Evolutionary conservation across 768 basidiomycete genomes (phyloP).

Genomic region (Lactifluus pinguis): DNA sequence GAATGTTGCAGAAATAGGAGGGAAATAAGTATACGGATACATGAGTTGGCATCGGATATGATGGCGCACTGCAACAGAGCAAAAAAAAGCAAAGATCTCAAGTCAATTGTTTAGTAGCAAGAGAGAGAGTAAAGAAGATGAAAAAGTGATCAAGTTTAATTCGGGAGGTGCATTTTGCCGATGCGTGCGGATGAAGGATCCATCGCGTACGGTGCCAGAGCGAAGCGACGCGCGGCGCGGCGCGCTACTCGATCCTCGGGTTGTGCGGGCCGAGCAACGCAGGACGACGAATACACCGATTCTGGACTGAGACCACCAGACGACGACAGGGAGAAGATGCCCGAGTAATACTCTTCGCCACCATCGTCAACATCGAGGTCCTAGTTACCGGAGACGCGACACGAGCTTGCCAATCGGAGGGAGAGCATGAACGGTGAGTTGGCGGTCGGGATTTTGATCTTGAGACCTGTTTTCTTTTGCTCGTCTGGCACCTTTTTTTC

Average conservation of each 20-base stretch:
- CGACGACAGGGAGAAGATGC: too few relatives aligned
- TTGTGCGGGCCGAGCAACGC: background rate
- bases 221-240: background rate
- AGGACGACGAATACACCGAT: background rate
- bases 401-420: background rate
- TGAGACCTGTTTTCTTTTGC: slow-evolving; percentile 9
- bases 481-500: background rate
- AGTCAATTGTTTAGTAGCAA: background rate
- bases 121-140: too few relatives aligned
- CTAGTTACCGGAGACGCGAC: background rate
- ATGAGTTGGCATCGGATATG: background rate
- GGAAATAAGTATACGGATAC: background rate
- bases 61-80: background rate
- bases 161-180: background rate
- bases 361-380: background rate
- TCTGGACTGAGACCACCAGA: background rate
- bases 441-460: slow-evolving; percentile 11
- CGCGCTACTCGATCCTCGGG: background rate
- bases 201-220: background rate
- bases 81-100: background rate
- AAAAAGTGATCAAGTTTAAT: background rate
- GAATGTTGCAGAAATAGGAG: background rate
- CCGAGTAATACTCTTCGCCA: background rate
- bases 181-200: background rate
- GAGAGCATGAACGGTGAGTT: slow-evolving; percentile 13